Percentiles rank a stretch among this genome's conserved stretches.
Conservation (phyloP, 495 filamentous ascomycete genomes). For the Amphirosellinia nigrospora region DNA sequence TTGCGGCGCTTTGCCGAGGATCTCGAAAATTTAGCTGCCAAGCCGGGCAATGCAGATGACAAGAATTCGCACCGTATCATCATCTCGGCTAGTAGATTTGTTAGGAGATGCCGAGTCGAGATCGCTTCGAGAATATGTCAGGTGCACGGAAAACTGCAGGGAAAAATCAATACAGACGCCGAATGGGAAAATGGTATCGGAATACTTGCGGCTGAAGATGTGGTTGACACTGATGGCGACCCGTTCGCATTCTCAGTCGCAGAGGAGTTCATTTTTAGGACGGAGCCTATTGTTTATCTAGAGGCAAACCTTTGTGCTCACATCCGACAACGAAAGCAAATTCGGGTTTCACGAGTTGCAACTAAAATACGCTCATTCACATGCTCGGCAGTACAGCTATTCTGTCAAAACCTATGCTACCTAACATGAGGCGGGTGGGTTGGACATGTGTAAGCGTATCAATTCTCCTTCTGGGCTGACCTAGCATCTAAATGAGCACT, state of each 20-base stretch:
- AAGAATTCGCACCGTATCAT: not conserved
- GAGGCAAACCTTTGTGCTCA: not conserved
- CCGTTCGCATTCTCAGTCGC: not conserved
- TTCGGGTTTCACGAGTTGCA: not conserved
- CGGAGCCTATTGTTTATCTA: not conserved
- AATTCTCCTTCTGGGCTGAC: not conserved
- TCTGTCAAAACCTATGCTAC: not conserved
- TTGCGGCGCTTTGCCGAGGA: conserved; percentile 3
- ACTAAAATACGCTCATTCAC: not conserved
- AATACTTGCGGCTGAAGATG: not conserved
- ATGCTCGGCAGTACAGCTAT: not conserved
- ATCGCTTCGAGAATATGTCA: conserved; percentile 6
- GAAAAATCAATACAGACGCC: not conserved
- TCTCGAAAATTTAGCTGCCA: not conserved
- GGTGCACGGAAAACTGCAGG: not conserved
- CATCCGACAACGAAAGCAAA: conserved; percentile 3
- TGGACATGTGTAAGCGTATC: conserved; percentile 8
- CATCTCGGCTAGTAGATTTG: not conserved
- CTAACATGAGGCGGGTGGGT: not conserved
- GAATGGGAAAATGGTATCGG: not conserved
- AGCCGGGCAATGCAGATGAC: not conserved
- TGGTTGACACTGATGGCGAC: not conserved
- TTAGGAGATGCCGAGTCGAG: not conserved
- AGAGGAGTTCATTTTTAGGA: conserved; percentile 3
- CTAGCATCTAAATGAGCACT: not conserved